Evolutionary conservation across 164 flowering plant species (phyloP), one percentile per base, ranked within the genome.

Genomic region (Berberis vulgaris): DNA sequence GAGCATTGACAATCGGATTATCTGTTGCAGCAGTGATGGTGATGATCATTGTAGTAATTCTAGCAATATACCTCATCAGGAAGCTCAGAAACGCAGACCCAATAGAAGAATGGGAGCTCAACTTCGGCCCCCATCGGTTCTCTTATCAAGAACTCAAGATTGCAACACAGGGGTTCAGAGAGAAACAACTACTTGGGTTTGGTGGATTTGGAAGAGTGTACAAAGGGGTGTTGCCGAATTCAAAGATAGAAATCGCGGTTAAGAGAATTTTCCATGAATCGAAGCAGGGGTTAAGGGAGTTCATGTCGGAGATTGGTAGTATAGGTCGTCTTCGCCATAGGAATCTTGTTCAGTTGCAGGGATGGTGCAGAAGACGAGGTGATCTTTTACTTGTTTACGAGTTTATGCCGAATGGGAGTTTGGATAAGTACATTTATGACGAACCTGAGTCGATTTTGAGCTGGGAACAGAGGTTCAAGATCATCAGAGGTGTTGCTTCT

Each of bases 181-280:
- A 81, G 2, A 77, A 71, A 47, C 81, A 78, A 73, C 71, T 86
- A 2, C 73, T 86, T 1, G 88, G 88, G 43, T 62, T 56, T 3
- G 88, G 91, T 3, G 91, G 86, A 40, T 86, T 84, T 52, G 88
- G 91, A 2, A 40, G 66, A 52, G 91, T 86, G 40, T 86, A 80
- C 71, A 80, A 57, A 68, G 94, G 88, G 41, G 74, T 67, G 2
- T 67, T 87, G 1, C 78, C 80, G 0, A 67, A 65, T 39, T 55
- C 85, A 1, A 77, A 80, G 40, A 68, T 62, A 53, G 71, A 67
- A 60, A 75, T 85, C 2, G 93, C 89, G 0, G 86, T 87, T 10
- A 87, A 87, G 76, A 69, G 80, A 70, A 63, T 87, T 6, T 78
- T 83, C 0, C 82, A 72, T 11, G 83, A 85, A 50, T 87, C 93